phyloP scores from a whole-genome alignment of 768 basidiomycete species.

The Boletus coccyginus region DNA sequence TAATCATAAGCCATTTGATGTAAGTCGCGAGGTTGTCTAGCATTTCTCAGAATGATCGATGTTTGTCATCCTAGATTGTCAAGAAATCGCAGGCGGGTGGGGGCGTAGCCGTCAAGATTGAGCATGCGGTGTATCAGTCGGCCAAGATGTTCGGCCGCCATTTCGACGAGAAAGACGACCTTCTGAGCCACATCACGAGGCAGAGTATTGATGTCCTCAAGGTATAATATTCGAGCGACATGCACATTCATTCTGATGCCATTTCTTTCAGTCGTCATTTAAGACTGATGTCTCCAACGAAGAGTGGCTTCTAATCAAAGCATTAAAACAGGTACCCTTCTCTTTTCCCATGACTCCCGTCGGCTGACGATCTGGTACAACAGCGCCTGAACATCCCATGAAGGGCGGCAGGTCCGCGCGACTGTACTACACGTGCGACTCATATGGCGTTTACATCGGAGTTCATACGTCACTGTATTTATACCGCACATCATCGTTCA shows the following conservation, averaged over 20 bases:
- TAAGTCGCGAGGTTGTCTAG: conserved; percentile 31
- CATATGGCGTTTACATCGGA: conserved; percentile 17
- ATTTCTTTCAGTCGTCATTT: conserved; percentile 63
- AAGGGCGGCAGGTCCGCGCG: not conserved
- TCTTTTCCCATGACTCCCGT: not conserved
- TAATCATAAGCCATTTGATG: conserved; percentile 88
- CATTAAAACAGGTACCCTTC: conserved; percentile 64
- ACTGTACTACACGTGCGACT: not conserved
- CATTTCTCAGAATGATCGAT: not conserved
- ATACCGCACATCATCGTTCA: conserved; percentile 19
- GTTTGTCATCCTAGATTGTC: conserved; percentile 55
- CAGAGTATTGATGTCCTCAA: conserved; percentile 96
- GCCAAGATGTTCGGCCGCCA: conserved; percentile 96
- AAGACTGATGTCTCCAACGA: conserved; percentile 85
- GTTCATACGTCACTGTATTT: conserved; percentile 31
- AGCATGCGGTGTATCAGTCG: conserved; percentile 93
- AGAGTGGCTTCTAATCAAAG: conserved; percentile 92
- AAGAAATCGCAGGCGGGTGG: conserved; percentile 95
- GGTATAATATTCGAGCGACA: conserved; percentile 39
- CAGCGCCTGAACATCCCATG: conserved; percentile 41
- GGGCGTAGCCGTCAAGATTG: conserved; percentile 98
- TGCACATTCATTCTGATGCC: conserved; percentile 5
- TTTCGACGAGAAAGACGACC: conserved; percentile 93
- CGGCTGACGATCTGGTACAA: not conserved
- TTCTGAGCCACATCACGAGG: conserved; percentile 86